Percentiles rank a stretch among this genome's conserved stretches.
Evolutionary conservation across 2,329 filamentous ascomycete genomes (phyloP).

Genomic region (Hymenotorrendiella dingleyae): DNA sequence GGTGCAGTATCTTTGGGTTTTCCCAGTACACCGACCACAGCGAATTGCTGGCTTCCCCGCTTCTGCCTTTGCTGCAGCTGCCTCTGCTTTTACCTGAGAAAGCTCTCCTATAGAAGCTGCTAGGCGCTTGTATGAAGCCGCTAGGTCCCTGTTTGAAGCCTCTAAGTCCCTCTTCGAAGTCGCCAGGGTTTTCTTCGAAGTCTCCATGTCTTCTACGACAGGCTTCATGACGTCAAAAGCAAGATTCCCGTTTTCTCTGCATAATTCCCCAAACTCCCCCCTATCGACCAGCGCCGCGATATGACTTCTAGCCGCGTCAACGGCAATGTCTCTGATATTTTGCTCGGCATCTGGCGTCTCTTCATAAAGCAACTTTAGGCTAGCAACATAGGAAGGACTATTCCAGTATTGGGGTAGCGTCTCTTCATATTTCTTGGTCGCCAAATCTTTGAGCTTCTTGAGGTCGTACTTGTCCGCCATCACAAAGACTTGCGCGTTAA

Average conservation of each 20-base stretch:
- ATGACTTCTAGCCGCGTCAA: not conserved
- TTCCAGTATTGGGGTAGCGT: not conserved
- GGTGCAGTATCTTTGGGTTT: too few relatives aligned
- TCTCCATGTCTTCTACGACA: not conserved
- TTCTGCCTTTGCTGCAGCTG: too few relatives aligned
- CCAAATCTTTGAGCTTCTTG: slow-evolving; percentile 3
- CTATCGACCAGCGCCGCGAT: not conserved
- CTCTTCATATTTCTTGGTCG: slow-evolving; percentile 4
- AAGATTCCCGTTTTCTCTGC: not conserved
- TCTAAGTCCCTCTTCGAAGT: too few relatives aligned
- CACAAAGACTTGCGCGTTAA: slow-evolving; percentile 12
- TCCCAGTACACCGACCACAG: too few relatives aligned
- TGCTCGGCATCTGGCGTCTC: not conserved
- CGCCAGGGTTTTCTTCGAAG: too few relatives aligned
- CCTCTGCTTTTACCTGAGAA: too few relatives aligned
- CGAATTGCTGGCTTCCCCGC: too few relatives aligned
- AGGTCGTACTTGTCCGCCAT: slow-evolving; percentile 12
- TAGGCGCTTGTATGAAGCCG: too few relatives aligned
- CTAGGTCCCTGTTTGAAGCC: too few relatives aligned
- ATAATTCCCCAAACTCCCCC: not conserved
- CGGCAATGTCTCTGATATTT: too few relatives aligned
- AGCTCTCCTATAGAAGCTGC: too few relatives aligned
- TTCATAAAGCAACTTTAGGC: not conserved
- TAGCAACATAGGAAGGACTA: not conserved
- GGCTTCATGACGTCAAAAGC: not conserved